phyloP scores from a whole-genome alignment of 2,329 filamentous ascomycete genomes.

The Westerdykella ornata region DNA sequence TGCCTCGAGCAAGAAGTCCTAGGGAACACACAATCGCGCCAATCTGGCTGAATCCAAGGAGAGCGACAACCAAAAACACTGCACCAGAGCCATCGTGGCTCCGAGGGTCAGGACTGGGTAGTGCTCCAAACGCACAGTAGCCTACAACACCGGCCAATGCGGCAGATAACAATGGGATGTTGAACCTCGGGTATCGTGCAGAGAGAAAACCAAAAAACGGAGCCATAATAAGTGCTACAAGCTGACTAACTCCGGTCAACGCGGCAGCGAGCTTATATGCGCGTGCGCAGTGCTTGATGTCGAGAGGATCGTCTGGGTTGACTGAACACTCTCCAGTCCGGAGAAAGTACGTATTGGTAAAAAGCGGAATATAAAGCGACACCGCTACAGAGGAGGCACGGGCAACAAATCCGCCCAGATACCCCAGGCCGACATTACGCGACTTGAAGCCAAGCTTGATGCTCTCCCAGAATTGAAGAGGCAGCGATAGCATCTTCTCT shows the following conservation, averaged over 20 bases:
- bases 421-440: constrained; percentile 74
- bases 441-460: constrained; percentile 63
- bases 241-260: constrained; percentile 81
- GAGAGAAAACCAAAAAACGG: constrained; percentile 82
- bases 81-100: constrained; percentile 60
- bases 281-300: constrained; percentile 76
- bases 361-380: constrained; percentile 88
- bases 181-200: constrained; percentile 57
- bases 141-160: constrained; percentile 69
- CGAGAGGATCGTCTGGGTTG: constrained; percentile 40
- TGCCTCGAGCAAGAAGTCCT: constrained; percentile 75
- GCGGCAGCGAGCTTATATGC: constrained; percentile 86
- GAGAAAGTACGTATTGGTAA: constrained; percentile 86
- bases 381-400: constrained; percentile 92
- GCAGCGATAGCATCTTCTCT: constrained; percentile 57
- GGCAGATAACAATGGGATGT: constrained; percentile 66
- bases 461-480: constrained; percentile 38
- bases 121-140: constrained; percentile 68
- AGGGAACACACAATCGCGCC: constrained; percentile 93
- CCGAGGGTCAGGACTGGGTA: constrained; percentile 68
- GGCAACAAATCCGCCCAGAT: constrained; percentile 89
- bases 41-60: constrained; percentile 90
- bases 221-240: constrained; percentile 75
- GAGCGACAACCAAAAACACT: constrained; percentile 68
- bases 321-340: constrained; percentile 67